These are phyloP conservation scores for Kodamaea leandrae DNA, from an alignment of 805 yeast genomes.

Conservation along the genomic window DNA sequence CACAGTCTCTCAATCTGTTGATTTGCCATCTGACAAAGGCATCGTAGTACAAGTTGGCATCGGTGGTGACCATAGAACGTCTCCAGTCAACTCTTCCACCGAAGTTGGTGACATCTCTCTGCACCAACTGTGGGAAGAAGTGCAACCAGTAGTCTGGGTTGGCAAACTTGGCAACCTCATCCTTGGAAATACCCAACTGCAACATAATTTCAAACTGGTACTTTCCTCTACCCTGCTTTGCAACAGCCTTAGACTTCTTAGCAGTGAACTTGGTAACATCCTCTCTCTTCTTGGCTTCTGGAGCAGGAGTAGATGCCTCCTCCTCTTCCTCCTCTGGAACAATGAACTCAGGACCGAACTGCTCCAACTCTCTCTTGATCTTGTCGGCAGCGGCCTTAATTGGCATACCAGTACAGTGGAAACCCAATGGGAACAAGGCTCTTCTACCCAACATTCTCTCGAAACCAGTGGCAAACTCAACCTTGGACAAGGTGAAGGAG, in stretches of 20 bases:
- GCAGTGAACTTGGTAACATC: conserved; percentile 92
- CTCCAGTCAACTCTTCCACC: conserved; percentile 99
- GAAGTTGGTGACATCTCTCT: conserved; percentile 70
- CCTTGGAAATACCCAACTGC: conserved; percentile 83
- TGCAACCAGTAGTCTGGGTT: conserved; percentile 89
- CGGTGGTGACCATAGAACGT: conserved; percentile 93
- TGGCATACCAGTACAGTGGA: conserved; percentile 99
- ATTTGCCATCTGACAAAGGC: conserved; percentile 96
- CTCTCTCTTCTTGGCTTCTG: conserved; percentile 40
- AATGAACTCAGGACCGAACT: conserved; percentile 79
- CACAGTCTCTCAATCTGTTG: conserved; percentile 76
- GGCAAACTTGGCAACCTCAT: conserved; percentile 83
- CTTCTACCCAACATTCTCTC: conserved; percentile 93
- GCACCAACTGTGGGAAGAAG: conserved; percentile 87
- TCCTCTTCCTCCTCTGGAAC: conserved; percentile 64
- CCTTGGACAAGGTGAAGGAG: conserved; percentile 90
- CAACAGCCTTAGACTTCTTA: conserved; percentile 89
- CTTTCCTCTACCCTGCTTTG: conserved; percentile 91
- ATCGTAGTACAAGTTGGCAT: conserved; percentile 91
- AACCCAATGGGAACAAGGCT: conserved; percentile 93
- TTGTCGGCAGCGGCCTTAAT: conserved; percentile 95
- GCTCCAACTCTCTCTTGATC: conserved; percentile 85
- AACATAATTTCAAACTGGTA: conserved; percentile 96
- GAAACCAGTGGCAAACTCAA: conserved; percentile 87
- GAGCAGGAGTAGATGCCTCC: conserved; percentile 15